Conservation (phyloP, 1,284 basidiomycete species). For the Cutaneotrichosporon arboriforme region DNA sequence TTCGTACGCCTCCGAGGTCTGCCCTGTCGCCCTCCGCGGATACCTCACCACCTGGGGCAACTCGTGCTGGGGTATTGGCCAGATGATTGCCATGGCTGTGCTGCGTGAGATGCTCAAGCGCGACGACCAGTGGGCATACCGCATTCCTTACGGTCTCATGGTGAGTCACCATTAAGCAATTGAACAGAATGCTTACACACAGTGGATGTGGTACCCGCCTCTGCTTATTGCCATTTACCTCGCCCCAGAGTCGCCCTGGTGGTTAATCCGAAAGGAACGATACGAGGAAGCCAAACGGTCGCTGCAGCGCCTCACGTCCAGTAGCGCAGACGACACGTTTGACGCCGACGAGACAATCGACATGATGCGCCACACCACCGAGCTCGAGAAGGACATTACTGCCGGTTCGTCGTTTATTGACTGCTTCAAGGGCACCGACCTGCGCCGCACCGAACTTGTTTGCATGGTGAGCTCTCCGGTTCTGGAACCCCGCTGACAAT, state of each 20-base stretch:
- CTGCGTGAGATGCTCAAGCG: conserved; percentile 39
- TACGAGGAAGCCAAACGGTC: conserved; percentile 30
- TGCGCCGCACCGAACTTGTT: conserved; percentile 20
- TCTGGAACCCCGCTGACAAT: neutral
- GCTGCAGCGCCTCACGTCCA: conserved; percentile 21
- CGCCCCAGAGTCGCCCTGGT: conserved; percentile 34
- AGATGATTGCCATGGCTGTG: conserved; percentile 48
- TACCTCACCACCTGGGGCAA: conserved; percentile 47
- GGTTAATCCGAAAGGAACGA: conserved; percentile 33
- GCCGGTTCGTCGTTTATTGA: conserved; percentile 21
- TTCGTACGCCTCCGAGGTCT: conserved; percentile 49
- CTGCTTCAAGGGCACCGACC: conserved; percentile 25
- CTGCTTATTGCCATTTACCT: conserved; percentile 35
- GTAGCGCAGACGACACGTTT: conserved; percentile 10
- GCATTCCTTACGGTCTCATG: conserved; percentile 22
- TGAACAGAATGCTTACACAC: neutral
- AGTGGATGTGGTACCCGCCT: conserved; percentile 44
- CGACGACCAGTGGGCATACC: conserved; percentile 36
- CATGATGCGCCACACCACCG: conserved; percentile 35
- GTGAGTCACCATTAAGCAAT: conserved; percentile 23
- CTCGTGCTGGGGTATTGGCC: conserved; percentile 39
- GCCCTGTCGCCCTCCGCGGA: conserved; percentile 45
- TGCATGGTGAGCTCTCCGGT: conserved; percentile 23
- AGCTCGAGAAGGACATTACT: conserved; percentile 23
- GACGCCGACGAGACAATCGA: conserved; percentile 26